A percentile compares a stretch with the other conserved stretches of the same genome.
These are phyloP conservation scores for Venturia carpophila DNA, from an alignment of 2,329 filamentous ascomycete species.

Conservation along the genomic window DNA sequence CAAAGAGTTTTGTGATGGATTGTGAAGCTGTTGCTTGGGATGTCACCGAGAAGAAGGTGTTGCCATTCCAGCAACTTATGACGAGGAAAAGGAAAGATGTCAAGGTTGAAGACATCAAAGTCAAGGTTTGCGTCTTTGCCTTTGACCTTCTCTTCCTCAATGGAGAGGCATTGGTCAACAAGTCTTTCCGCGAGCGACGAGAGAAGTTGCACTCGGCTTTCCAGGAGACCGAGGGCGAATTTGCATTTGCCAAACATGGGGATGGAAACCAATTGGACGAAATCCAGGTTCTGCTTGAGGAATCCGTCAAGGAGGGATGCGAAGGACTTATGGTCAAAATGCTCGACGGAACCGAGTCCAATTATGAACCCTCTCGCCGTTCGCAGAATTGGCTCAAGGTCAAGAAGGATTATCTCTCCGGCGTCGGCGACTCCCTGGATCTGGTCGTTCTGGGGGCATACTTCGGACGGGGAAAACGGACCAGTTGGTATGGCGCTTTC, in stretches of 20 bases:
- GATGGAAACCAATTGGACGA: constrained; percentile 85
- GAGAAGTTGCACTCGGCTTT: constrained; percentile 69
- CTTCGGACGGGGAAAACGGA: constrained; percentile 89
- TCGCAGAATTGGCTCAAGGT: constrained; percentile 98
- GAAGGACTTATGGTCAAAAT: constrained; percentile 99
- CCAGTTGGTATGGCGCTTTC: constrained; percentile 92
- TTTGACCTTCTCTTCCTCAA: constrained; percentile 94
- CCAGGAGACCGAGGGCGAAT: constrained; percentile 74
- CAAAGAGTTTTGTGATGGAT: constrained; percentile 94
- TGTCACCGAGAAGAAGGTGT: constrained; percentile 83
- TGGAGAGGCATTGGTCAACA: constrained; percentile 79
- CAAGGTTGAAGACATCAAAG: constrained; percentile 87
- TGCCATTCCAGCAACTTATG: constrained; percentile 98
- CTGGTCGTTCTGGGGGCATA: constrained; percentile 94
- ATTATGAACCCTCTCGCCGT: constrained; percentile 92
- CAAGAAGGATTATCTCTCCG: constrained; percentile 95
- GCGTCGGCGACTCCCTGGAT: constrained; percentile 90
- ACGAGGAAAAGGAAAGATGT: constrained; percentile 97
- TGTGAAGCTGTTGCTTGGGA: constrained; percentile 99
- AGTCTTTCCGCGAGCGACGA: constrained; percentile 74
- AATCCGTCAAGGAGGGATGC: constrained; percentile 90
- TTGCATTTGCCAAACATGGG: constrained; percentile 79
- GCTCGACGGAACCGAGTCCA: constrained; percentile 85
- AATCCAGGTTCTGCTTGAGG: constrained; percentile 86
- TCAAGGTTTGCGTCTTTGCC: constrained; percentile 95